Base-by-base conservation (phyloP, 164 flowering plant species). In the Macadamia integrifolia region DNA sequence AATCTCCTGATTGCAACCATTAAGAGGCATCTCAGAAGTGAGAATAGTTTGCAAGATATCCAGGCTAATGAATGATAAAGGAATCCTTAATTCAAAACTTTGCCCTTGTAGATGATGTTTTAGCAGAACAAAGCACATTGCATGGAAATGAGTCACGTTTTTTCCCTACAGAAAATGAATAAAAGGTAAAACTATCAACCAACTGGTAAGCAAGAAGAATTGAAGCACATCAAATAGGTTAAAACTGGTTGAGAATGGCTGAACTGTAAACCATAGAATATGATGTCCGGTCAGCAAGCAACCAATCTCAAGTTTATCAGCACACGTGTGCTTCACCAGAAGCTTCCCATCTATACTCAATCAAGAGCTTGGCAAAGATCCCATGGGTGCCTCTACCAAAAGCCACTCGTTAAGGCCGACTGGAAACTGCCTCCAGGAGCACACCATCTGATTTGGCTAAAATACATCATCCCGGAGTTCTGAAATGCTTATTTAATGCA, bases 371-470 rank as follows among this genome's bases (percentile, higher is more conserved):
- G 40, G 65, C 66, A 61, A 62, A 73, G 68, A 35, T 56, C 69
- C 62, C 48, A 55, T 2, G 59, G 59, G 44, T 66, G 58, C 18
- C 65, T 68, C 69, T 17, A 58, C 58, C 56, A 69, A 2, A 72
- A 66, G 48, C 43, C 63, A 63, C 68, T 58, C 17, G 35, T 1
- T 49, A 6, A 32, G 58, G 70, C 67, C 44, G 43, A 35, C 64
- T 40, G 55, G 44, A 61, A 50, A 35, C 5, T 63, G 64, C 75
- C 69, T 68, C 57, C 71, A 68, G 72, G 78, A 75, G 75, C 75
- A 71, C 60, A 53, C 69, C 46, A 30, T 75, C 78, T 67, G 75
- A 71, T 75, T 75, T 75, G 78, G 72, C 78, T 75, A 75, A 68
- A 61, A 35, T 60, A 42, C 75, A 71, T 71, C 78, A 71, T 71